A percentile compares a stretch with the other conserved stretches of the same genome.
Conservation (phyloP, 23 red algal species). For the Agarophyton chilense region DNA sequence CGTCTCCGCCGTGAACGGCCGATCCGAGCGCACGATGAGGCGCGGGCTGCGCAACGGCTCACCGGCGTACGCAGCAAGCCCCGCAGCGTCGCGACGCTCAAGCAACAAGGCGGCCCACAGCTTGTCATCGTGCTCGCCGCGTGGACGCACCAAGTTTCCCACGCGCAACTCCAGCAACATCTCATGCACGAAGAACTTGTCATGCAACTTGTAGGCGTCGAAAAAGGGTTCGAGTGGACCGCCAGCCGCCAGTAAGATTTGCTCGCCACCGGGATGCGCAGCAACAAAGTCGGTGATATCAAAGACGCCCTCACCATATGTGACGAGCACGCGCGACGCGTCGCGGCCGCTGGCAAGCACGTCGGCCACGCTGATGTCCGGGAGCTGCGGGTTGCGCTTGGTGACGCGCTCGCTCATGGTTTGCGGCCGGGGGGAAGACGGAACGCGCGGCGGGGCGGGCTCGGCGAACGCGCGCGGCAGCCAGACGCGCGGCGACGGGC, state of each 20-base stretch:
- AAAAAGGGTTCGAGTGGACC: conserved; percentile 60
- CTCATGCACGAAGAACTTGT: conserved; percentile 68
- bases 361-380: background rate
- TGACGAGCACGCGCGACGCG: conserved; percentile 22
- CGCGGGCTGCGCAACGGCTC: conserved; percentile 48
- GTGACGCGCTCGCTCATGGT: background rate
- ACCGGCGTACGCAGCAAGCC: conserved; percentile 49
- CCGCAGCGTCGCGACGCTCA: background rate
- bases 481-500: too few species aligned
- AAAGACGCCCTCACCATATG: conserved; percentile 67
- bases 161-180: conserved; percentile 80
- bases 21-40: conserved; percentile 60
- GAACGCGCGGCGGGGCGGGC: background rate
- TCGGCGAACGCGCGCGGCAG: background rate
- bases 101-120: background rate
- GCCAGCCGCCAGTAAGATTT: conserved; percentile 71
- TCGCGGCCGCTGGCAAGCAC: background rate
- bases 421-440: background rate
- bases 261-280: conserved; percentile 70
- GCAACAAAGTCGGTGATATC: conserved; percentile 81
- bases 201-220: conserved; percentile 68
- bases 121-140: too few species aligned
- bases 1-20: conserved; percentile 93
- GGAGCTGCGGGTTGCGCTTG: background rate
- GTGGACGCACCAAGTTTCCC: conserved; percentile 75